These are phyloP conservation scores for Terfezia boudieri DNA, from an alignment of 495 filamentous ascomycete genomes.

Conservation along the genomic window DNA sequence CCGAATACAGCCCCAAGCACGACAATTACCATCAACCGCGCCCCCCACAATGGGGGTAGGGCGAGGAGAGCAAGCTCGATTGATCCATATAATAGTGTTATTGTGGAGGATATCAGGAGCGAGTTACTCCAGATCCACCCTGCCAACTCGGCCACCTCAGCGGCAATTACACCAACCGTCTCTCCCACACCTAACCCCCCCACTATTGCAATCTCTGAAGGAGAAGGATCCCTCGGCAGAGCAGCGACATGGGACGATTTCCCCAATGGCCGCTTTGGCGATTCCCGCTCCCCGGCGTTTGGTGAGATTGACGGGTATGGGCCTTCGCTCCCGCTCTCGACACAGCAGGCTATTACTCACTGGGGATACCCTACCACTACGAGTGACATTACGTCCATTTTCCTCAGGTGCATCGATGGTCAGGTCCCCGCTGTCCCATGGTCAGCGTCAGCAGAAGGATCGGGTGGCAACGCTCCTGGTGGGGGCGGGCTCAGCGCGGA, in stretches of 20 bases:
- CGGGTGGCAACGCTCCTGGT: too few relatives aligned
- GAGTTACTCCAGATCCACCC: neutral
- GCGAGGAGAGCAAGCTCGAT: neutral
- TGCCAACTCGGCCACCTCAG: neutral
- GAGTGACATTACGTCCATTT: conserved; percentile 53
- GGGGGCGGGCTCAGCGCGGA: conserved; percentile 49
- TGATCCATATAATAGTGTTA: conserved; percentile 60
- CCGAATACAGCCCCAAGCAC: conserved; percentile 1
- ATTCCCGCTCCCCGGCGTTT: conserved; percentile 72
- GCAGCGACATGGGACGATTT: conserved; percentile 99
- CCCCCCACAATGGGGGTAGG: conserved; percentile 3
- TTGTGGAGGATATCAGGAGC: conserved; percentile 37
- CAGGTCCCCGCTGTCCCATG: conserved; percentile 62
- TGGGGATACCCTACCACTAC: conserved; percentile 55
- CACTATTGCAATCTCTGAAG: conserved; percentile 72
- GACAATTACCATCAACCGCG: conserved; percentile 14
- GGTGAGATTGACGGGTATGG: conserved; percentile 92
- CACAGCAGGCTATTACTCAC: conserved; percentile 50
- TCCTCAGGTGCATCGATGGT: conserved; percentile 56
- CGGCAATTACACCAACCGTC: neutral
- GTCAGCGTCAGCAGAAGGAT: conserved; percentile 42
- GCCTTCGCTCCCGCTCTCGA: conserved; percentile 64
- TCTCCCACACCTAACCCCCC: neutral
- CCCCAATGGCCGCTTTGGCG: conserved; percentile 93
- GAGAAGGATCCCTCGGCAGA: conserved; percentile 67